phyloP scores from a whole-genome alignment of 2,329 filamentous ascomycete species.

The Aspergillus neoniger region DNA sequence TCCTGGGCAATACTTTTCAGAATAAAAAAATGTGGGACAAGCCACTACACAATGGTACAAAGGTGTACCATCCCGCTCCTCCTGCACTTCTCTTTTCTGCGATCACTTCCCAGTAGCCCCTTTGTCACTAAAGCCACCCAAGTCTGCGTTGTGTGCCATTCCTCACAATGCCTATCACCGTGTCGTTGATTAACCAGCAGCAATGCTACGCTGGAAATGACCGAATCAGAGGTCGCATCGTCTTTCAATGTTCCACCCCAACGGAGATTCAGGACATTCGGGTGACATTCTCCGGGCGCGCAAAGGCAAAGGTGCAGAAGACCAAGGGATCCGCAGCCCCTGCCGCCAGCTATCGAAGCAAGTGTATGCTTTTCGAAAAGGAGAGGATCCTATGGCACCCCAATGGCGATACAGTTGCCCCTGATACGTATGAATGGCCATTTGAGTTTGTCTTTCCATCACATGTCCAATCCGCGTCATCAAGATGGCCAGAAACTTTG shows the following conservation, averaged over 20 bases:
- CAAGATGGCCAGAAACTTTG: constrained; percentile 9
- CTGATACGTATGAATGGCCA: constrained; percentile 16
- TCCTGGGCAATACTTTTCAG: background rate
- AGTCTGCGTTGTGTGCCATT: background rate
- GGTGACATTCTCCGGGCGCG: constrained; percentile 16
- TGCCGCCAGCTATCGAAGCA: constrained; percentile 17
- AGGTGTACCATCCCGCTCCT: background rate
- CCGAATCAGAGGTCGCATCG: constrained; percentile 6
- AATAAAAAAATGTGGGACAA: background rate
- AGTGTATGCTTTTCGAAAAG: constrained; percentile 20
- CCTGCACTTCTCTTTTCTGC: background rate
- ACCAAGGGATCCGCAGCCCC: constrained; percentile 17
- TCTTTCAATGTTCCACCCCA: constrained; percentile 11
- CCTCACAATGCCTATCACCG: constrained; percentile 15
- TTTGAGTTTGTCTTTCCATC: constrained; percentile 15
- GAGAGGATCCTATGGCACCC: constrained; percentile 11
- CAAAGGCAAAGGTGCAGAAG: constrained; percentile 20
- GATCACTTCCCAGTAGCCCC: background rate
- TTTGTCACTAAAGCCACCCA: background rate
- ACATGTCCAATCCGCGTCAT: background rate
- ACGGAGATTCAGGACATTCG: constrained; percentile 14
- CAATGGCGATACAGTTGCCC: constrained; percentile 3
- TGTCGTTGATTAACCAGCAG: constrained; percentile 11
- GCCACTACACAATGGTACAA: background rate
- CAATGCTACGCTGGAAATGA: constrained; percentile 14